These are phyloP conservation scores for Solanum appendiculatum DNA, from an alignment of 257 asterid genomes.

Conservation along the genomic window DNA sequence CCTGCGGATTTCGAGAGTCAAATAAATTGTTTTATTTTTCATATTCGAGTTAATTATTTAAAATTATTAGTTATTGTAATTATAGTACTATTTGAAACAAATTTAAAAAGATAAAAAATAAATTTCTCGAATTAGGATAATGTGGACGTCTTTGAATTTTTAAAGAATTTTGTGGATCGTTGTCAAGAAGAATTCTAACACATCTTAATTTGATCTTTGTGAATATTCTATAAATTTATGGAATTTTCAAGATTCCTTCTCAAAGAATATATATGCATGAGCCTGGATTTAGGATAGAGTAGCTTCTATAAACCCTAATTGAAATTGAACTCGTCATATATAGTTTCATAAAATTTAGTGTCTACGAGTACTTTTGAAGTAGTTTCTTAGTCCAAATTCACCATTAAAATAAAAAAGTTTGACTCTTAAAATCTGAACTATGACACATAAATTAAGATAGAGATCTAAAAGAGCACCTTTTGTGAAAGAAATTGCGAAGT, in stretches of 20 bases:
- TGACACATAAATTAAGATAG: not conserved
- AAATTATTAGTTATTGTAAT: not conserved
- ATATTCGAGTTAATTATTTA: not conserved
- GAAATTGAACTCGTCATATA: not conserved
- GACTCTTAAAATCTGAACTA: not conserved
- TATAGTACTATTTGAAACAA: too few relatives aligned
- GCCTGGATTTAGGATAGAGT: accelerated
- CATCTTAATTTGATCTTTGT: too few relatives aligned
- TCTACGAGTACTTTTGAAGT: not conserved
- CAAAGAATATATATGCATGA: not conserved
- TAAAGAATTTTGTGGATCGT: not conserved
- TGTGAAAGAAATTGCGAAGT: not conserved
- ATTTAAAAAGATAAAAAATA: too few relatives aligned
- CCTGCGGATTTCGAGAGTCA: too few relatives aligned
- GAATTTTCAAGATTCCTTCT: too few relatives aligned
- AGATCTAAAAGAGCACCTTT: not conserved
- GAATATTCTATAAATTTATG: too few relatives aligned
- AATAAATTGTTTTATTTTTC: too few relatives aligned
- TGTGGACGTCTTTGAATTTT: not conserved
- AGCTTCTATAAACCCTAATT: accelerated
- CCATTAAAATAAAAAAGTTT: not conserved
- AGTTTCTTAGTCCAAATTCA: not conserved
- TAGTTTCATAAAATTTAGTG: not conserved
- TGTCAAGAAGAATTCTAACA: not conserved
- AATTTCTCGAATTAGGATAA: too few relatives aligned